Conservation (phyloP, 2,329 filamentous ascomycete genomes). For the Fusarium penzigii region DNA sequence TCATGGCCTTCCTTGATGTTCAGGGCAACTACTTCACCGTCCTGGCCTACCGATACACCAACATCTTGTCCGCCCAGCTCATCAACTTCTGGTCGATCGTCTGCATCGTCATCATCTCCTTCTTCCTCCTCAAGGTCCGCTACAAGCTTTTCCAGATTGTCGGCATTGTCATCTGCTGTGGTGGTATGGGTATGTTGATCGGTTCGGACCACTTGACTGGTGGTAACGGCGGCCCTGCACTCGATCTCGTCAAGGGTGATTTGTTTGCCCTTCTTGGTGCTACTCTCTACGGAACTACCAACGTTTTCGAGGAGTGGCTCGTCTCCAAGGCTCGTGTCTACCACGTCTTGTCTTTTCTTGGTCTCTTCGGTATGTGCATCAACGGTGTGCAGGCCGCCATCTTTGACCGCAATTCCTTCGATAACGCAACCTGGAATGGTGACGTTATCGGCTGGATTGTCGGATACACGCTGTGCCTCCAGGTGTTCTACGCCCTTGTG, state of each 20-base stretch:
- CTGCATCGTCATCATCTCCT: conserved; percentile 83
- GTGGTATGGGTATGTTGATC: conserved; percentile 84
- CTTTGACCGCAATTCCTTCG: conserved; percentile 80
- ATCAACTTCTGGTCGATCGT: conserved; percentile 99
- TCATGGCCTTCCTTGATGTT: conserved; percentile 90
- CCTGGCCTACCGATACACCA: conserved; percentile 89
- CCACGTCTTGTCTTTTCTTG: conserved; percentile 90
- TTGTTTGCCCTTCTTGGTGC: conserved; percentile 88
- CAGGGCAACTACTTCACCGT: conserved; percentile 98
- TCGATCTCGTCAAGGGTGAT: conserved; percentile 85
- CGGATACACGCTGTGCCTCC: conserved; percentile 85
- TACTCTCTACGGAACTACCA: conserved; percentile 86
- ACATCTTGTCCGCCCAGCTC: conserved; percentile 87
- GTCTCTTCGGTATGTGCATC: conserved; percentile 85
- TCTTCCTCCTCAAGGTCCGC: conserved; percentile 79
- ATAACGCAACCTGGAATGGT: conserved; percentile 63
- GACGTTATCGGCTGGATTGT: conserved; percentile 77
- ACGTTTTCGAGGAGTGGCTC: conserved; percentile 93
- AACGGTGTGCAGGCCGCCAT: conserved; percentile 89
- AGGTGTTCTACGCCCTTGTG: conserved; percentile 83
- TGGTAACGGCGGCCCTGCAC: conserved; percentile 65
- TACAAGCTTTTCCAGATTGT: conserved; percentile 84
- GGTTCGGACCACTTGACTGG: conserved; percentile 84
- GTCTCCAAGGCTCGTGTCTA: conserved; percentile 85
- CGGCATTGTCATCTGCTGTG: conserved; percentile 88